Base-by-base conservation (phyloP, 2,329 filamentous ascomycete species). In the Pestalotiopsis fici region DNA sequence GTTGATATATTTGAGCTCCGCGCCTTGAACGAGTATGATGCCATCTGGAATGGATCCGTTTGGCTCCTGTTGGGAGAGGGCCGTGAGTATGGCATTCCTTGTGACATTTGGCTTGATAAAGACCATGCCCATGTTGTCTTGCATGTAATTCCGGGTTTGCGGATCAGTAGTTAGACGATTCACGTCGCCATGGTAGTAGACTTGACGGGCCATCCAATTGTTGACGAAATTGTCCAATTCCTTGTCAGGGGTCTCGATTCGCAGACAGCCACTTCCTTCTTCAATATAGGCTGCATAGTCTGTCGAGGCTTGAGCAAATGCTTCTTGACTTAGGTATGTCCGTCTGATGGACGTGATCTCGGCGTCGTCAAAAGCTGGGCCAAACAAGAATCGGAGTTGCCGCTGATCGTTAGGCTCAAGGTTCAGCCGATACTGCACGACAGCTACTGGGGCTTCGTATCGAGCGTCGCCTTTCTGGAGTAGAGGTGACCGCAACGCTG, bases 111-210 rank as follows among this genome's bases (percentile, higher is more conserved):
- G 85, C 67, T 83, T 82, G 76, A 88, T 85, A 75, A 83, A 88
- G 61, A 82, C 83, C 86, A 88, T 88, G 66, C 86, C 86, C 86
- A 88, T 88, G 74, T 87, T 87, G 75, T 88, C 86, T 72, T 88
- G 86, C 3, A 88, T 75, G 71, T 87, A 88, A 71, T 88, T 88
- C 56, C 86, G 83, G 7, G 86, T 88, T 73, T 88, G 86, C 23
- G 86, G 86, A 72, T 88, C 86, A 0, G 86, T 88, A 0, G 85
- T 87, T 39, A 88, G 77, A 12, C 86, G 84, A 73, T 88, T 88
- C 54, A 87, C 85, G 69, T 87, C 85, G 64, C 86, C 86, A 71
- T 88, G 86, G 74, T 88, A 88, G 78, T 84, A 88, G 18, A 85
- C 80, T 71, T 88, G 86, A 7, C 86, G 85, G 15, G 86, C 83